phyloP scores from a whole-genome alignment of 345 rosid genomes.

The Noccaea bulbosa region DNA sequence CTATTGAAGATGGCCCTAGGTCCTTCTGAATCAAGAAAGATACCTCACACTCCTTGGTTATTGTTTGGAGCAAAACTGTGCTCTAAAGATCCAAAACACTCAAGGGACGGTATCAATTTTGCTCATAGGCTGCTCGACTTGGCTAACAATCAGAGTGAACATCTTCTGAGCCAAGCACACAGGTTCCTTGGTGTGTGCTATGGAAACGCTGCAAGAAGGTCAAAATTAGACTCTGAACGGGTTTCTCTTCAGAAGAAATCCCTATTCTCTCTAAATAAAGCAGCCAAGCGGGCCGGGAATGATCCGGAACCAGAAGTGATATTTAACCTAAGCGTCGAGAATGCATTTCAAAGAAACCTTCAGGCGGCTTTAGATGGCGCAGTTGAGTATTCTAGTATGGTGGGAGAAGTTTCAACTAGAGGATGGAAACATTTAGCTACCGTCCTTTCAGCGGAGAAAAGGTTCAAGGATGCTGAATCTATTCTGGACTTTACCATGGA shows the following conservation, averaged over 20 bases:
- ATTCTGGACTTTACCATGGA: conserved; percentile 73
- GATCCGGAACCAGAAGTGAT: conserved; percentile 53
- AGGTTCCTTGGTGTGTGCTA: conserved; percentile 85
- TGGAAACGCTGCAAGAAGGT: conserved; percentile 78
- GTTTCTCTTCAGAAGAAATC: conserved; percentile 61
- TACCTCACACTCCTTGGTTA: conserved; percentile 58
- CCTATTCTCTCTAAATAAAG: conserved; percentile 60
- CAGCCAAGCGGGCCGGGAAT: conserved; percentile 57
- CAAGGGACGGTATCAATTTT: conserved; percentile 66
- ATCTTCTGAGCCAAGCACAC: conserved; percentile 63
- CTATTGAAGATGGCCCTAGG: conserved; percentile 66
- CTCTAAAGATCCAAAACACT: conserved; percentile 65
- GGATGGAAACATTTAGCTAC: conserved; percentile 83
- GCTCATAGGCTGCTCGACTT: conserved; percentile 55
- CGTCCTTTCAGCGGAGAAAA: conserved; percentile 71
- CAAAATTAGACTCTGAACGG: conserved; percentile 74
- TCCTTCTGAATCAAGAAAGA: conserved; percentile 69
- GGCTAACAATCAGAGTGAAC: conserved; percentile 47
- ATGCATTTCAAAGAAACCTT: conserved; percentile 84
- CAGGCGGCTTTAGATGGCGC: conserved; percentile 70
- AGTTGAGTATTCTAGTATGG: conserved; percentile 58
- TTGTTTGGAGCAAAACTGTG: conserved; percentile 84
- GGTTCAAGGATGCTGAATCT: conserved; percentile 75
- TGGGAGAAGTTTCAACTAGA: conserved; percentile 58
- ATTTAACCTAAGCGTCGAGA: conserved; percentile 69